Conservation (phyloP, 2,329 filamentous ascomycete species). For the Endoconidiophora laricicola region DNA sequence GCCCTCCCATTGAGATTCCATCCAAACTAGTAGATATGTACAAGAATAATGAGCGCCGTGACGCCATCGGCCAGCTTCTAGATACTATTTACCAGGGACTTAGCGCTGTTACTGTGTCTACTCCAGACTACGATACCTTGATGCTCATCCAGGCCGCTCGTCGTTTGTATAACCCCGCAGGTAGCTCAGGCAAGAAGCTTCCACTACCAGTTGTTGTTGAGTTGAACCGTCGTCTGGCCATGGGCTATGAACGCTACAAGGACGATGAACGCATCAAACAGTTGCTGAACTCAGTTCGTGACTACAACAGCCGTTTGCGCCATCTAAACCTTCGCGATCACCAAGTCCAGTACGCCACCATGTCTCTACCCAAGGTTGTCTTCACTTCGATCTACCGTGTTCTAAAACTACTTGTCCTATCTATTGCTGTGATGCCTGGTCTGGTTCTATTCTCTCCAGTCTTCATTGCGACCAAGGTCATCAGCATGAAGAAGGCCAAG, state of each 20-base stretch:
- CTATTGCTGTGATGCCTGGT: slow-evolving; percentile 70
- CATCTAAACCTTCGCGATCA: slow-evolving; percentile 83
- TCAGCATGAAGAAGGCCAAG: slow-evolving; percentile 65
- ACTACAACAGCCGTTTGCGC: slow-evolving; percentile 75
- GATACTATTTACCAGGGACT: slow-evolving; percentile 76
- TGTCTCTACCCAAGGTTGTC: slow-evolving; percentile 61
- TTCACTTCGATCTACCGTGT: slow-evolving; percentile 65
- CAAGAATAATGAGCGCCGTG: slow-evolving; percentile 63
- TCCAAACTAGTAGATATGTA: slow-evolving; percentile 72
- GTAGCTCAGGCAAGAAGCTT: slow-evolving; percentile 65
- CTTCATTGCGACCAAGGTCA: slow-evolving; percentile 68
- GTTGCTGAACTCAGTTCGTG: slow-evolving; percentile 57
- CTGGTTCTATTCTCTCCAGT: slow-evolving; percentile 76
- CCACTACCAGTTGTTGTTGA: slow-evolving; percentile 86
- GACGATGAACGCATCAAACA: slow-evolving; percentile 69
- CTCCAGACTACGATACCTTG: slow-evolving; percentile 86
- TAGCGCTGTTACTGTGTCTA: slow-evolving; percentile 75
- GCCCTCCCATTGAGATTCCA: slow-evolving; percentile 72
- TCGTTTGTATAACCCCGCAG: slow-evolving; percentile 66
- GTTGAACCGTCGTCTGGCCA: slow-evolving; percentile 76
- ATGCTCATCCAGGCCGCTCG: slow-evolving; percentile 94
- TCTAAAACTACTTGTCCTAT: slow-evolving; percentile 58
- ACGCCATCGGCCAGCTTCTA: slow-evolving; percentile 71
- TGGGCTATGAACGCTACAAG: slow-evolving; percentile 86
- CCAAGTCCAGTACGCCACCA: slow-evolving; percentile 80